Percentiles rank a stretch among this genome's conserved stretches.
Conservation (phyloP, 1,284 basidiomycete genomes). For the Leccinum subspadiceum region DNA sequence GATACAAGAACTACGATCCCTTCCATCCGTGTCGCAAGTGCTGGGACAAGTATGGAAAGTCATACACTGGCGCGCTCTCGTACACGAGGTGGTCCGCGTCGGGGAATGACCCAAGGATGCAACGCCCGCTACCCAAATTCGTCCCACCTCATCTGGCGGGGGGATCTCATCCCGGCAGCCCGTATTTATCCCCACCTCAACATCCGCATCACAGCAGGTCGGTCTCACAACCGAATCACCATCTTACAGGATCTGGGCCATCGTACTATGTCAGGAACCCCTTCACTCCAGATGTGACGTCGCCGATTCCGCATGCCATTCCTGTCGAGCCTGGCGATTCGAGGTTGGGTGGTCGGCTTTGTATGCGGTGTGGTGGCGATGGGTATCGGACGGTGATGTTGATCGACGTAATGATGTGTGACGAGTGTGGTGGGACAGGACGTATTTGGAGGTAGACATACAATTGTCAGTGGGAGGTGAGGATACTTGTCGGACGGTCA, state of each 20-base stretch:
- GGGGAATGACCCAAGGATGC: conserved; percentile 21
- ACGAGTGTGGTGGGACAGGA: conserved; percentile 59
- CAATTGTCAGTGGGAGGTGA: background rate
- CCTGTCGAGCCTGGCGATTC: conserved; percentile 64
- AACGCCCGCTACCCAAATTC: conserved; percentile 32
- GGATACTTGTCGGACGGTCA: background rate
- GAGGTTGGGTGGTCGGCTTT: conserved; percentile 63
- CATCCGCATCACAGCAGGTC: conserved; percentile 20
- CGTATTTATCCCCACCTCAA: conserved; percentile 9
- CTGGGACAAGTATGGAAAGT: conserved; percentile 63
- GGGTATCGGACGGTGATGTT: conserved; percentile 54
- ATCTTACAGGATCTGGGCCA: conserved; percentile 5
- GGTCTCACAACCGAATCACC: conserved; percentile 15
- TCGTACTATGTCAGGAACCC: conserved; percentile 26
- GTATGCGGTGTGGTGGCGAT: conserved; percentile 62
- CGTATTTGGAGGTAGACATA: conserved; percentile 40
- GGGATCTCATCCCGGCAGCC: conserved; percentile 26
- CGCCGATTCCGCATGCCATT: conserved; percentile 48
- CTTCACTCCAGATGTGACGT: conserved; percentile 21
- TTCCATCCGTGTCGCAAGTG: conserved; percentile 65
- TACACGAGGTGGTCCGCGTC: conserved; percentile 48
- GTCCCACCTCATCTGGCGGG: conserved; percentile 21
- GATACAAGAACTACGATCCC: conserved; percentile 69
- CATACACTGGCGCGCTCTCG: conserved; percentile 56
- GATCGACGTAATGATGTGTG: conserved; percentile 51